phyloP scores from a whole-genome alignment of 257 asterid species.

The Dorcoceras hygrometricum region DNA sequence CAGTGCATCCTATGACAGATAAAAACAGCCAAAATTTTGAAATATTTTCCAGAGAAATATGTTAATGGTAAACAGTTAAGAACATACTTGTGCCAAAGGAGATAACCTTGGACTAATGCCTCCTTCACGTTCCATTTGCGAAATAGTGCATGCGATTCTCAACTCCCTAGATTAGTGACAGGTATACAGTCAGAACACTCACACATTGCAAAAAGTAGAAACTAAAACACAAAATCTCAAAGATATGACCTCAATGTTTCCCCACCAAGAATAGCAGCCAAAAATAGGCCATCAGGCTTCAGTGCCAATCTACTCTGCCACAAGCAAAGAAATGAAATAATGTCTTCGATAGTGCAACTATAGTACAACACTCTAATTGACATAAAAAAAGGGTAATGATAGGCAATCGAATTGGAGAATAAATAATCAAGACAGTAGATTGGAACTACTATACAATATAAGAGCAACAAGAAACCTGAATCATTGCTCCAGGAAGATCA shows the following conservation, averaged over 20 bases:
- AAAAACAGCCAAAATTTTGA: background rate
- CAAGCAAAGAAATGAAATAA: conserved; percentile 20
- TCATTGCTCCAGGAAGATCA: conserved; percentile 99
- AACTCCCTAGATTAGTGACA: conserved; percentile 62
- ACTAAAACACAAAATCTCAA: conserved; percentile 12
- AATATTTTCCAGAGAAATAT: conserved; percentile 12
- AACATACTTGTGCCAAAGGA: conserved; percentile 87
- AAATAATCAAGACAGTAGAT: background rate
- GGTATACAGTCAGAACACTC: conserved; percentile 9
- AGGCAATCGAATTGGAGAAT: conserved; percentile 6
- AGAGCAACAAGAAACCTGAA: conserved; percentile 59
- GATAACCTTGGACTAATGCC: conserved; percentile 94
- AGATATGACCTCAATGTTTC: conserved; percentile 71
- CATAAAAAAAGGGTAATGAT: conserved; percentile 8
- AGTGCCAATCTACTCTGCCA: conserved; percentile 87
- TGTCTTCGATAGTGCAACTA: conserved; percentile 1
- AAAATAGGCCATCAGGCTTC: conserved; percentile 93
- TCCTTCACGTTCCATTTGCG: conserved; percentile 98
- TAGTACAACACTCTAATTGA: conserved; percentile 1
- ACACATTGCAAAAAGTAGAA: conserved; percentile 17
- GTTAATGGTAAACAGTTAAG: conserved; percentile 7
- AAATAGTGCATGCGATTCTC: conserved; percentile 90
- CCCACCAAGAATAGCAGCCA: conserved; percentile 97
- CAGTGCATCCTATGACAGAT: background rate
- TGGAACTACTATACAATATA: conserved; percentile 14